Base-by-base conservation (phyloP, 2,329 filamentous ascomycete genomes). In the Grosmannia huntii region DNA sequence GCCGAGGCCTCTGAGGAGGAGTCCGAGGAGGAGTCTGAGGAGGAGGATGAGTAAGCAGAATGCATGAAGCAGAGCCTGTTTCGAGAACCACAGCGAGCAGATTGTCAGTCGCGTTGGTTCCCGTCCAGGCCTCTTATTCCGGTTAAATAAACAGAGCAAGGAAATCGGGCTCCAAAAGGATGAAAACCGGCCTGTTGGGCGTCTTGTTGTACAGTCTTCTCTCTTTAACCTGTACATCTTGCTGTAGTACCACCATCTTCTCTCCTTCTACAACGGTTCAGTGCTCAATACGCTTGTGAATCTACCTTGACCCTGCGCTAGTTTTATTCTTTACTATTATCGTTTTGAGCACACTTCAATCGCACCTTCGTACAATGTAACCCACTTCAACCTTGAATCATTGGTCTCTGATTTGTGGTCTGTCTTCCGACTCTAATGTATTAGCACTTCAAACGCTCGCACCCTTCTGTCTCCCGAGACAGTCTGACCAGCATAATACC, bases 1-100 rank as follows among this genome's bases (percentile, higher is more conserved):
- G 83, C 89, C 65, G 89, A 87, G 73, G 91, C 91, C 57, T 84
- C 86, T 25, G 59, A 61, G 38, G 60, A 62, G 21, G 58, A 59
- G 14, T 83, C 61, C 62, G 85, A 88, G 62, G 84, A 85, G 60
- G 78, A 77, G 10, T 76, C 75, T 9, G 85, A 86, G 28, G 67
- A 85, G 60, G 67, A 70, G 9, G 66, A 69, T 11, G 67, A 69
- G 64, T 67, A 65, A 60, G 58, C 46, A 49, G 38, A 54, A n/a
- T 6, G 38, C 16, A 12, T 14, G 4, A 25, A 27, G 41, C 16
- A 9, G 6, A 16, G 28, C 10, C 12, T 19, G 21, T 16, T 19
- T n/a, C 23, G 53, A 9, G 16, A 46, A 16, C 5, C 41, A n/a
- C 16, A 44, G 41, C 44, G n/a, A 25, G 7, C 48, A 28, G 48